Evolutionary conservation across 306 rosid genomes (phyloP), one percentile per base, ranked within the genome.

Genomic region (Rosa rugosa): DNA sequence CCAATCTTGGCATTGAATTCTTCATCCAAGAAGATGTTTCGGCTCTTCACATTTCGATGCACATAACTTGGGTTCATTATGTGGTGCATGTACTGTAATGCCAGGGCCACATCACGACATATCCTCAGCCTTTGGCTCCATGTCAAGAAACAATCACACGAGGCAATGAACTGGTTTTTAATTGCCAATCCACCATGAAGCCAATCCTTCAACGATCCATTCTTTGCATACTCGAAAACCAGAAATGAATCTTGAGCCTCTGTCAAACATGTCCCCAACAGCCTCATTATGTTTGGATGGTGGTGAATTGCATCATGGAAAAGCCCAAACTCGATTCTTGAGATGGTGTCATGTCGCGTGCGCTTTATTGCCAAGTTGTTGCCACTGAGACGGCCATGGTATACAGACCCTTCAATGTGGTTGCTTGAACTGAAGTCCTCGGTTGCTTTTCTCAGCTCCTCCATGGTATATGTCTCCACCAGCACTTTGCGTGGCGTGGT

Each of bases 121-220:
- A 94, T 92, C 66, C 79, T 90, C 8, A 95, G 82, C 85, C 99
- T 77, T 67, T 92, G 99, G 71, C 83, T 87, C 99, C 99, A 95
- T 73, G 96, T 90, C 44, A 92, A 77, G 91, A 95, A 92, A 75
- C 99, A 91, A 54, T 91, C 87, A 80, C 99, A 95, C 11, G 99
- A 95, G 62, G 93, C 79, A 69, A 92, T 94, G 93, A 91, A 94
- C 76, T 94, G 97, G 80, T 88, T 94, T 85, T 94, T 94, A 72
- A 94, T 88, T 49, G 99, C 99, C 82, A 94, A 75, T 51, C 99
- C 97, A 34, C 95, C 95, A 38, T 94, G 97, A 59, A 94, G 91
- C 99, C 99, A 94, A 71, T 94, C 99, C 79, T 89, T 92, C 72
- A 94, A 71, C 5, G 99, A 89, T 27, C 99, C 99, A 42, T 94